Evolutionary conservation across 2,329 filamentous ascomycete genomes (phyloP).

Genomic region (Podosphaera fusca): DNA sequence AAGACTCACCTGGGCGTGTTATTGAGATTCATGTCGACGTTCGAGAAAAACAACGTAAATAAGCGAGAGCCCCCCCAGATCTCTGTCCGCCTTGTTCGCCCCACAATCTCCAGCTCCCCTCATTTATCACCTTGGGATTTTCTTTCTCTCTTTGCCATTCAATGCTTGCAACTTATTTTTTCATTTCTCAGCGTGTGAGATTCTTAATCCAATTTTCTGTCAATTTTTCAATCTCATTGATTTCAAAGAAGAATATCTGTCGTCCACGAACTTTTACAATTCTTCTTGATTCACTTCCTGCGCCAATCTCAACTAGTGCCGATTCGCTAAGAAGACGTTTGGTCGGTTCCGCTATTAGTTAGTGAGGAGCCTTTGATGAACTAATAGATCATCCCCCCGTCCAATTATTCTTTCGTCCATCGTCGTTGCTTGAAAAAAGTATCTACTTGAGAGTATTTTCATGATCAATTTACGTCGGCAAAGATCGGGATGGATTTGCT

Average conservation of each 20-base stretch:
- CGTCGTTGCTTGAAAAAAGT: not conserved
- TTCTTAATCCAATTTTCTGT: not conserved
- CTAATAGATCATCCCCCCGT: not conserved
- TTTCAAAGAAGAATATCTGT: not conserved
- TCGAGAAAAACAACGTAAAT: not conserved
- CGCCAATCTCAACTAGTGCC: not conserved
- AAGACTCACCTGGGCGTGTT: not conserved
- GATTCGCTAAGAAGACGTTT: not conserved
- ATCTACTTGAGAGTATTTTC: not conserved
- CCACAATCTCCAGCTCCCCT: not conserved
- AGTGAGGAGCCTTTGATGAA: not conserved
- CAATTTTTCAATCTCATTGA: not conserved
- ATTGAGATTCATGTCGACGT: not conserved
- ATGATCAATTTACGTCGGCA: slow-evolving; percentile 10
- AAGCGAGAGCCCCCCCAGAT: not conserved
- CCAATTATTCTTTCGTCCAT: not conserved
- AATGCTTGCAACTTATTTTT: not conserved
- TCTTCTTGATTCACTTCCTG: not conserved
- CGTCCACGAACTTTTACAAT: not conserved
- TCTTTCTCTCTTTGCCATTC: not conserved
- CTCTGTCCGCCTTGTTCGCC: not conserved
- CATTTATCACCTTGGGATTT: not conserved
- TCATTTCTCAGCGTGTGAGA: not conserved
- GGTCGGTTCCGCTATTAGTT: not conserved
- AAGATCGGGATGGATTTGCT: slow-evolving; percentile 16